phyloP scores from a whole-genome alignment of 805 yeast genomes.

The Starmerella davenportii region DNA sequence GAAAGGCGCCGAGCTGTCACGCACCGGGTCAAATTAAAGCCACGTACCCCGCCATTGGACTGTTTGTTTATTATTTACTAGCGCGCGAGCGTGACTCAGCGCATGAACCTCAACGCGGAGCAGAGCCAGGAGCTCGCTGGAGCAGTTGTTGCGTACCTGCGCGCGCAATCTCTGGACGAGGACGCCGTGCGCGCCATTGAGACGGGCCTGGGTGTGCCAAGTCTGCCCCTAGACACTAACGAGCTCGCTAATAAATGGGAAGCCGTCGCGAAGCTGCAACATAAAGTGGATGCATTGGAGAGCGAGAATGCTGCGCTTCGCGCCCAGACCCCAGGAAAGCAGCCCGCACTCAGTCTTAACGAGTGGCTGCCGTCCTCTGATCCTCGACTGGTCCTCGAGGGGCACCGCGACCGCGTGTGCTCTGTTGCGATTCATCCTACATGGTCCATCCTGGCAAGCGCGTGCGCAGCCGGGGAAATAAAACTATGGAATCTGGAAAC shows the following conservation, averaged over 20 bases:
- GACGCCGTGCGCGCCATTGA: background rate
- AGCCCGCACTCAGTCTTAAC: background rate
- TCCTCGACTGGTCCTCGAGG: conserved; percentile 28
- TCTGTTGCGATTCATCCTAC: conserved; percentile 55
- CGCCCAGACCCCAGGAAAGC: no score
- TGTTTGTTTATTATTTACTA: background rate
- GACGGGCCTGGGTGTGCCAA: background rate
- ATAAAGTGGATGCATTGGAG: conserved; percentile 39
- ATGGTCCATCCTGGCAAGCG: conserved; percentile 47
- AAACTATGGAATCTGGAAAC: conserved; percentile 56
- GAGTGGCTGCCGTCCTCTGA: conserved; percentile 44
- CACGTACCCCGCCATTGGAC: no score
- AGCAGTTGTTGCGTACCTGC: conserved; percentile 34
- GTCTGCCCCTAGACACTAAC: background rate
- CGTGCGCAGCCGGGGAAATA: conserved; percentile 55
- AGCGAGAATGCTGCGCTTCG: no score
- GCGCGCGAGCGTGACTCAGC: background rate
- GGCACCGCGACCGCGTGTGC: conserved; percentile 44
- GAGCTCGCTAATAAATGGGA: conserved; percentile 33
- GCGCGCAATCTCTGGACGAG: conserved; percentile 16
- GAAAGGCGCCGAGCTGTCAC: no score
- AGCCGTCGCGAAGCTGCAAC: conserved; percentile 64
- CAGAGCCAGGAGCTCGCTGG: conserved; percentile 24
- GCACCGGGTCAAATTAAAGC: no score
- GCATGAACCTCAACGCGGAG: background rate